Percentiles rank a stretch among this genome's conserved stretches.
Conservation (phyloP, 805 yeast species). For the Wickerhamomyces bovis region DNA sequence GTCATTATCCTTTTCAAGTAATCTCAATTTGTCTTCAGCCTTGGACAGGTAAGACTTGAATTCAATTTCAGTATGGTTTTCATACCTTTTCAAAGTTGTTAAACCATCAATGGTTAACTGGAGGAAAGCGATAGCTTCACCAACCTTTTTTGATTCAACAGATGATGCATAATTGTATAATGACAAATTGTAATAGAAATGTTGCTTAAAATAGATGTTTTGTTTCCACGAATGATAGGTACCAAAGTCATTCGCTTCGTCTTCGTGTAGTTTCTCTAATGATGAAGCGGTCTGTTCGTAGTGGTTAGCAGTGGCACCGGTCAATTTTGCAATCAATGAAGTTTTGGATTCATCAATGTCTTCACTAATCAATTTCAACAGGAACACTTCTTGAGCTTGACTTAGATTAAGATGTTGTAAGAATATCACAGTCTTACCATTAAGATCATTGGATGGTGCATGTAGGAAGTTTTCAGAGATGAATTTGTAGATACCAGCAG, state of each 20-base stretch:
- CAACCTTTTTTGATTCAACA: slow-evolving; percentile 56
- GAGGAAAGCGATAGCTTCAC: slow-evolving; percentile 68
- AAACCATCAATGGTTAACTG: slow-evolving; percentile 42
- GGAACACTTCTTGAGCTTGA: slow-evolving; percentile 84
- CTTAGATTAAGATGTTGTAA: slow-evolving; percentile 65
- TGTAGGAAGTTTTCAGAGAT: slow-evolving; percentile 78
- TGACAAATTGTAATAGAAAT: slow-evolving; percentile 54
- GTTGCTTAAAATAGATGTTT: slow-evolving; percentile 43
- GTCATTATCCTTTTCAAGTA: slow-evolving; percentile 77
- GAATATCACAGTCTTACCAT: slow-evolving; percentile 60
- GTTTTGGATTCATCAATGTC: slow-evolving; percentile 43
- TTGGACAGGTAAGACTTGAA: slow-evolving; percentile 26
- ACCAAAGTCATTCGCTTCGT: slow-evolving; percentile 20
- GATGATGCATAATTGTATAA: slow-evolving; percentile 52
- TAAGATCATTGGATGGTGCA: slow-evolving; percentile 78
- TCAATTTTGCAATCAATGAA: slow-evolving; percentile 68
- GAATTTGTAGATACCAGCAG: slow-evolving; percentile 72
- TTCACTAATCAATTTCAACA: slow-evolving; percentile 48
- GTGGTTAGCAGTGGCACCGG: slow-evolving; percentile 51
- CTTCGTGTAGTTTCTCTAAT: slow-evolving; percentile 33
- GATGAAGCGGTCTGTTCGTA: slow-evolving; percentile 48
- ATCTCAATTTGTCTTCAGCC: slow-evolving; percentile 30
- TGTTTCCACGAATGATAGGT: slow-evolving; percentile 49
- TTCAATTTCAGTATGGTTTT: slow-evolving; percentile 30
- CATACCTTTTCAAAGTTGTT: slow-evolving; percentile 24